Evolutionary conservation across 2,329 filamentous ascomycete genomes (phyloP), one percentile per base, ranked within the genome.

Genomic region (Monosporascus sp.): DNA sequence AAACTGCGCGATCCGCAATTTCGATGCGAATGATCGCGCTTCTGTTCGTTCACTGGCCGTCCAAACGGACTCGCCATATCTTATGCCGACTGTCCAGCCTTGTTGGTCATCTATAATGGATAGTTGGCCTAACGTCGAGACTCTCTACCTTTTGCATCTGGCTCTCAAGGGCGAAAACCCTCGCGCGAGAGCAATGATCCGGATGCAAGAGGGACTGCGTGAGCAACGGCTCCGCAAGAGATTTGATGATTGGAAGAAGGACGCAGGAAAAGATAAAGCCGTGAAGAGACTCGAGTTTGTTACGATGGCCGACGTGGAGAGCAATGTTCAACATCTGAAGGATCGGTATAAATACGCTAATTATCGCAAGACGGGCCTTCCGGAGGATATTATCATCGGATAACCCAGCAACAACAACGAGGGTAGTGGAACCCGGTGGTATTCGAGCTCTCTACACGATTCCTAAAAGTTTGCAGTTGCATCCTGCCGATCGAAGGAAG

Each of bases 181-280:
- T 2, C 48, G 51, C 9, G 60, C 63, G 3, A 67, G 66, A 46
- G 65, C 64, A 17, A 61, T 69, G 49, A 59, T 68, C 42, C 60
- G 62, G 15, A 55, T 65, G 34, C 53, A 54, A 11, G 57, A 59
- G 15, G 58, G 57, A 8, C 48, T 54, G 3, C 54, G 57, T 8
- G 64, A 68, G 47, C 1, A 41, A 0, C 22, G 24, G n/a, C 54
- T 68, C 7, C 55, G 57, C 24, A 60, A 59, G 24, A 47, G 36
- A 1, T 68, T 69, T 37, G 53, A 62, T 2, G 45, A 60, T n/a
- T 69, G 66, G 66, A 69, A 69, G 55, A 62, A 64, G 51, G 54
- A 42, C 0, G 31, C 11, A 2, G 66, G 66, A 6, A 51, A 54
- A 31, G 5, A 57, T 4, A 37, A 49, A 17, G 53, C 50, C 7